Percentiles rank a stretch among this genome's conserved stretches.
phyloP scores from a whole-genome alignment of 768 basidiomycete genomes.

The Suillus luteus region DNA sequence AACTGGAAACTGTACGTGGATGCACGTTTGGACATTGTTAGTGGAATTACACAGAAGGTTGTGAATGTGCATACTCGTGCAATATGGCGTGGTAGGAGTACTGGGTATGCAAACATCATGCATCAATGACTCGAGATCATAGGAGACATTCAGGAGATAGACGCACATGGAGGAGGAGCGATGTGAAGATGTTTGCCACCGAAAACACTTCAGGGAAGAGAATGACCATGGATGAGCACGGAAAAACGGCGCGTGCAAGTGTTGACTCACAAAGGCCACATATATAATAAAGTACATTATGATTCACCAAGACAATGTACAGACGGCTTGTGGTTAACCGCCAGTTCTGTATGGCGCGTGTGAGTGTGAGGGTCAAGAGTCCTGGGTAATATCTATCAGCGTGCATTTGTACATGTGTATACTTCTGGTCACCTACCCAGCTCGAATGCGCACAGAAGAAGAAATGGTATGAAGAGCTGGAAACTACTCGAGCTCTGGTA shows the following conservation, averaged over 20 bases:
- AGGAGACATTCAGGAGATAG: neutral
- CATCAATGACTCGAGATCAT: neutral
- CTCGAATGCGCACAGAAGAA: neutral
- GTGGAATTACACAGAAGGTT: neutral
- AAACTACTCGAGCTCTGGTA: neutral
- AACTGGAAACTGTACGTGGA: neutral
- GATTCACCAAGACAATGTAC: neutral
- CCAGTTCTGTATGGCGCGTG: neutral
- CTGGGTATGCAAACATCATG: neutral
- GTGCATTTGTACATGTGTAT: neutral
- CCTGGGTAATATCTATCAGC: neutral
- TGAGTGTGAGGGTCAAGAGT: neutral
- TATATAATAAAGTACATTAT: neutral
- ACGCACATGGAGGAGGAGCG: neutral
- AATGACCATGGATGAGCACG: neutral
- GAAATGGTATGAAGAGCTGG: neutral
- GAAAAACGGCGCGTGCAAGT: neutral
- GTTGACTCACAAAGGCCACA: neutral
- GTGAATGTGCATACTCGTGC: neutral
- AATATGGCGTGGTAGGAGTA: conserved; percentile 3
- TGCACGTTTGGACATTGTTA: neutral
- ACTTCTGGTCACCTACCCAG: neutral
- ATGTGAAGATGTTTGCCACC: neutral
- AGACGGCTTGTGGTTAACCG: neutral
- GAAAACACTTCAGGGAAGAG: neutral